phyloP scores from a whole-genome alignment of 75 land plant species.

The Pinus tabuliformis region DNA sequence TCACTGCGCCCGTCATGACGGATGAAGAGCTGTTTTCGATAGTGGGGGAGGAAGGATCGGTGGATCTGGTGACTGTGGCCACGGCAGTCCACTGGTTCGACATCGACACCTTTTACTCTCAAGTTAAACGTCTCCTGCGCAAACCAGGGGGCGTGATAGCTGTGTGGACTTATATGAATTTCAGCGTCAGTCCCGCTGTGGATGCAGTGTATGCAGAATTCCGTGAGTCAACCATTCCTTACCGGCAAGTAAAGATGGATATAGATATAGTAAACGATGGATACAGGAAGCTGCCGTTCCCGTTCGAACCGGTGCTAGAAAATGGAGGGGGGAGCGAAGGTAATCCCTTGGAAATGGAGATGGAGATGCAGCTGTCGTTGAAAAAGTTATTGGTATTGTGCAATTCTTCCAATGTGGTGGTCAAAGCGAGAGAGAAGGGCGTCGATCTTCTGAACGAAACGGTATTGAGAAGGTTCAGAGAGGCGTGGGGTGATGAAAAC shows the following conservation, averaged over 20 bases:
- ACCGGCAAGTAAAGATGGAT: too few relatives aligned
- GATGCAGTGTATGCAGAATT: too few relatives aligned
- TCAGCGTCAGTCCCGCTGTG: not conserved
- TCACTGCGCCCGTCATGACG: not conserved
- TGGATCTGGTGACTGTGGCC: constrained; percentile 35
- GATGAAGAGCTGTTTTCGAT: not conserved
- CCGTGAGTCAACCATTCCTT: too few relatives aligned
- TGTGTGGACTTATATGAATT: constrained; percentile 17
- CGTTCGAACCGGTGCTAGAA: constrained; percentile 6
- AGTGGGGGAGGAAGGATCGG: constrained; percentile 16
- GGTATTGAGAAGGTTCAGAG: not conserved
- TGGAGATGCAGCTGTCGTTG: constrained; percentile 4
- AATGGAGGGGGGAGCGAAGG: constrained; percentile 12
- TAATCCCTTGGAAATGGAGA: not conserved
- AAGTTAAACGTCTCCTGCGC: constrained; percentile 20
- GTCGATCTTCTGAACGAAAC: constrained; percentile 22
- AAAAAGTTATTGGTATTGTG: constrained; percentile 6
- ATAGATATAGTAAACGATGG: too few relatives aligned
- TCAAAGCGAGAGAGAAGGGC: constrained; percentile 17
- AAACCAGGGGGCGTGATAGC: constrained; percentile 26
- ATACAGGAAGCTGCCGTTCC: too few relatives aligned
- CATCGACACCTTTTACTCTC: constrained; percentile 22
- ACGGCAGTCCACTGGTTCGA: constrained; percentile 45
- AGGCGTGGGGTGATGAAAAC: constrained; percentile 19
- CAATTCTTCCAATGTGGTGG: constrained; percentile 17